Evolutionary conservation across 176 grass and related monocot genomes (phyloP).

Genomic region (Bonia amplexicaulis): DNA sequence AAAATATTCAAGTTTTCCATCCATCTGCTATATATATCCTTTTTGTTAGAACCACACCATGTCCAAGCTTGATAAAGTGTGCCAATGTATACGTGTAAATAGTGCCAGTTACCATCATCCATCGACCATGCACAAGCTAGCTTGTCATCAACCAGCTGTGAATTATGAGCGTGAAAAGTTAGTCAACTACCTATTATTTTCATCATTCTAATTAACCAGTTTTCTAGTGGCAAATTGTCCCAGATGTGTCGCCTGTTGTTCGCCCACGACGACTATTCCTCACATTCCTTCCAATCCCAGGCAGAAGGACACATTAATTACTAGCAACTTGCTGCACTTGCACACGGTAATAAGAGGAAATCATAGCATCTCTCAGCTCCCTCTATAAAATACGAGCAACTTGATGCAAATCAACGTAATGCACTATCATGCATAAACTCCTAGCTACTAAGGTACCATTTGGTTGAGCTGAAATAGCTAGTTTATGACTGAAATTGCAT

Average conservation of each 20-base stretch:
- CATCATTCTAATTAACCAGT: neutral
- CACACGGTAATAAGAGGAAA: neutral
- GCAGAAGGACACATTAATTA: neutral
- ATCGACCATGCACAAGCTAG: neutral
- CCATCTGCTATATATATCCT: neutral
- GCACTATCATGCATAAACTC: neutral
- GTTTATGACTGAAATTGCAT: too few species aligned
- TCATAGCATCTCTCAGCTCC: neutral
- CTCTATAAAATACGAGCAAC: neutral
- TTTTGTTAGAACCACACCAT: too few species aligned
- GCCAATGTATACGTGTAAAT: neutral
- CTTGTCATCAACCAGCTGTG: neutral
- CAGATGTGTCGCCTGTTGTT: conserved; percentile 36
- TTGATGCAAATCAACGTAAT: neutral
- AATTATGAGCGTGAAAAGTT: neutral
- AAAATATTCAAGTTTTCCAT: neutral
- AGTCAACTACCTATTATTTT: neutral
- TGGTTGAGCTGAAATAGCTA: too few species aligned
- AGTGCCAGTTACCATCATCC: neutral
- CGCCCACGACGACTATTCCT: neutral
- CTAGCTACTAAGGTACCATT: neutral
- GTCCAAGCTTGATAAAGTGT: neutral
- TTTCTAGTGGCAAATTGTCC: neutral
- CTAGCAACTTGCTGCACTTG: neutral
- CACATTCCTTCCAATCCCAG: neutral